These are phyloP conservation scores for Erythrophleum ivorense DNA, from an alignment of 331 rosid genomes.

Conservation along the genomic window DNA sequence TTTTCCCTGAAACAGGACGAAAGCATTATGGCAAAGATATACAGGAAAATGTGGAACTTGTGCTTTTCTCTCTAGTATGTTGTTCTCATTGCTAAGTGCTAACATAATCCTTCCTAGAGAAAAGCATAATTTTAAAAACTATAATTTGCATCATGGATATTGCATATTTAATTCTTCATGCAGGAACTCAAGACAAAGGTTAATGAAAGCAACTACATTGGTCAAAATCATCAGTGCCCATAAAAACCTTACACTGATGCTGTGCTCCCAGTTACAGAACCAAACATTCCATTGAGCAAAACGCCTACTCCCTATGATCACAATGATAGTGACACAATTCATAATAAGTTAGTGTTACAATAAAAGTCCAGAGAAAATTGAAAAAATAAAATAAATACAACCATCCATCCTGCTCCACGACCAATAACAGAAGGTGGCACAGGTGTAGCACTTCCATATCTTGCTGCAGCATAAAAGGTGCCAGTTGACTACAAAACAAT, in stretches of 20 bases:
- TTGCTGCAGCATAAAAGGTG: slow-evolving; percentile 75
- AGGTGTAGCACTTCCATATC: slow-evolving; percentile 86
- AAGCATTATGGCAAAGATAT: neutral
- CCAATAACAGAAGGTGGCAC: slow-evolving; percentile 86
- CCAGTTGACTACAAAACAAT: slow-evolving; percentile 68
- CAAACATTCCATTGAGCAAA: slow-evolving; percentile 65
- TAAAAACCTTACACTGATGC: slow-evolving; percentile 57
- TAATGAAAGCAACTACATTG: neutral
- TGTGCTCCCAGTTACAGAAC: slow-evolving; percentile 59
- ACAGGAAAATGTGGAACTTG: too few species aligned
- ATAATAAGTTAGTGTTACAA: neutral
- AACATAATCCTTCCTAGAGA: neutral
- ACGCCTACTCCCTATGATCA: slow-evolving; percentile 58
- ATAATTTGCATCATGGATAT: neutral
- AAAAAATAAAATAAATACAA: slow-evolving; percentile 40
- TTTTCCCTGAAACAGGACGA: slow-evolving; percentile 54
- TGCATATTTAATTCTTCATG: slow-evolving; percentile 19
- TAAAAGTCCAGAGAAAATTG: neutral
- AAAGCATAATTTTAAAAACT: neutral
- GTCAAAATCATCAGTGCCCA: neutral
- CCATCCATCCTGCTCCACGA: slow-evolving; percentile 91
- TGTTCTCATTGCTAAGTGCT: neutral
- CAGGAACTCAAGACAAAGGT: neutral
- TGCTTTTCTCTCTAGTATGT: neutral
- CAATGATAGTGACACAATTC: neutral